These are phyloP conservation scores for Russula dissimulans DNA, from an alignment of 768 basidiomycete genomes.

Conservation along the genomic window DNA sequence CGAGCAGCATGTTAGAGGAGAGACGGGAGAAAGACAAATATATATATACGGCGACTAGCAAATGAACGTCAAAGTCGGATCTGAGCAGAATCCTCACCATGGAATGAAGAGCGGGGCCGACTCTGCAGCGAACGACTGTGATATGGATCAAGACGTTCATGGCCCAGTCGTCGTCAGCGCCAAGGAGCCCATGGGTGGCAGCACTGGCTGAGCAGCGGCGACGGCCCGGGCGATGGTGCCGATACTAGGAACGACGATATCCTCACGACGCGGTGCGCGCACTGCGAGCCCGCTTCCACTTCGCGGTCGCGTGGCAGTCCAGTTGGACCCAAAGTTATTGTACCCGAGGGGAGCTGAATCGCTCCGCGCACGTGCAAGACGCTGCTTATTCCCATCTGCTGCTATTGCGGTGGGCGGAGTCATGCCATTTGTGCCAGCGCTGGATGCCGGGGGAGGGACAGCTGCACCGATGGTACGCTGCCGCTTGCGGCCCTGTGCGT, in stretches of 20 bases:
- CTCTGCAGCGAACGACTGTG: background rate
- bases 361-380: constrained; percentile 50
- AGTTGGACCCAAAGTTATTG: constrained; percentile 25
- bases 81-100: background rate
- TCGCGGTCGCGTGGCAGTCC: constrained; percentile 29
- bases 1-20: background rate
- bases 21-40: background rate
- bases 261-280: constrained; percentile 17
- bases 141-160: background rate
- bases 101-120: background rate
- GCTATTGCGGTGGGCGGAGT: background rate
- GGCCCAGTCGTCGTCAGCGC: constrained; percentile 11
- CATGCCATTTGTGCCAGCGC: constrained; percentile 2
- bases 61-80: constrained; percentile 3
- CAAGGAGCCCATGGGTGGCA: constrained; percentile 14
- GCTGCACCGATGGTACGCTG: constrained; percentile 33
- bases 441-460: background rate
- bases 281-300: constrained; percentile 31
- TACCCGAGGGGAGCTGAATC: constrained; percentile 63
- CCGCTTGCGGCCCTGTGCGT: constrained; percentile 35
- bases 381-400: constrained; percentile 29
- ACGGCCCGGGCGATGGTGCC: constrained; percentile 11
- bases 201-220: background rate
- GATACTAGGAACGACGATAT: constrained; percentile 17
- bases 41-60: background rate